Evolutionary conservation across 371 early-diverging fungal genomes (phyloP), one percentile per base, ranked within the genome.

Genomic region (Apophysomyces sp.): DNA sequence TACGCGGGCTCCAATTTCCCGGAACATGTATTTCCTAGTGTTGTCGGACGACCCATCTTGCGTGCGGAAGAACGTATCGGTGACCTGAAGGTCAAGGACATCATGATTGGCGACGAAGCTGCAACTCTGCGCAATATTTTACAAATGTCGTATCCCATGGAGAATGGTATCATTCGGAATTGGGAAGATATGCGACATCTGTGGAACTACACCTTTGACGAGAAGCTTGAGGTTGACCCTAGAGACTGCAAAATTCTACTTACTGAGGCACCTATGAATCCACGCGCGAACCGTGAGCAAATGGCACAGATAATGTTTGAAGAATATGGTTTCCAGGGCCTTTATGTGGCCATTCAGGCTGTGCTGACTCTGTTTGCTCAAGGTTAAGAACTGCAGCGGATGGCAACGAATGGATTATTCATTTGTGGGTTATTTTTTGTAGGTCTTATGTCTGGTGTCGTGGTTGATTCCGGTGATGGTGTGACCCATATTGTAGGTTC

Each of bases 141-240:
- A 34, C 92, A 96, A 74, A 93, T 98, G 92, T 89, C 92, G 18
- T 97, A 98, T 69, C 99, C 99, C 8, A 92, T 98, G 92, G 96
- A 97, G 75, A 97, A 98, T 82, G 99, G 99, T n/a, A 94, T 98
- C 58, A 90, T 98, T 56, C 82, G 90, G 65, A 94, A 96, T 83
- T 98, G 98, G 98, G 97, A 96, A 55, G 98, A 98, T 72, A 98
- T 98, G 99, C 80, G 88, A 63, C 95, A 95, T 62, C 83, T 98
- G 55, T 98, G 98, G 98, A 90, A 97, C 78, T 96, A 98, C 68
- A 97, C 98, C 13, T 98, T 98, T 74, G 82, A 88, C 60, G 93
- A 95, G 68, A 92, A 92, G 78, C 87, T 98, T 37, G 81, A 87
- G 69, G 87, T 96, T 63, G 90, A 96, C 69, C 95, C 92, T 26